Percentiles rank a stretch among this genome's conserved stretches.
phyloP scores from a whole-genome alignment of 2,329 filamentous ascomycete genomes.

The Phialophora macrospora region DNA sequence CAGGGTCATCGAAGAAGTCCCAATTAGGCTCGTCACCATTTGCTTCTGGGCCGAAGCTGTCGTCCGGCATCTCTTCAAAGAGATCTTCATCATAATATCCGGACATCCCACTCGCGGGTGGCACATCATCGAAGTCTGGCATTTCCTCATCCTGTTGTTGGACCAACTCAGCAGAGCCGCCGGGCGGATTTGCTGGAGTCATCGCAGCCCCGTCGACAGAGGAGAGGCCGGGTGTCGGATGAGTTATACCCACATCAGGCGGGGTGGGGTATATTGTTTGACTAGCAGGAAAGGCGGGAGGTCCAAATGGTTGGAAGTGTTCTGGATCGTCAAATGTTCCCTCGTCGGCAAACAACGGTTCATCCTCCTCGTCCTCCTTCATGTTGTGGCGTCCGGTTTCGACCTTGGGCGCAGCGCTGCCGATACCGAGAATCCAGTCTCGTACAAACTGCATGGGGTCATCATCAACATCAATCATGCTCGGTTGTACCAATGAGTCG shows the following conservation, averaged over 20 bases:
- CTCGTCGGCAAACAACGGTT: conserved; percentile 36
- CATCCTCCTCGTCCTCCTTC: conserved; percentile 30
- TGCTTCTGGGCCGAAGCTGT: conserved; percentile 59
- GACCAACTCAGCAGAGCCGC: conserved; percentile 9
- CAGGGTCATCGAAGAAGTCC: conserved; percentile 66
- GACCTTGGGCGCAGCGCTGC: not conserved
- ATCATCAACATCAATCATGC: conserved; percentile 25
- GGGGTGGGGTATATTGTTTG: conserved; percentile 59
- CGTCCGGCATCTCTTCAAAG: conserved; percentile 62
- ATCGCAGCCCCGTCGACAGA: conserved; percentile 42
- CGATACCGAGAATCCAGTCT: conserved; percentile 46
- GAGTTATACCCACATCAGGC: conserved; percentile 53
- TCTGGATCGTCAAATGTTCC: conserved; percentile 36
- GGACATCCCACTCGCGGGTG: conserved; percentile 39
- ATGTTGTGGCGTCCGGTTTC: conserved; percentile 10
- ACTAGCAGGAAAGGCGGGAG: conserved; percentile 34
- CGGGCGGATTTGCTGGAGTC: conserved; percentile 41
- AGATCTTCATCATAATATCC: conserved; percentile 60
- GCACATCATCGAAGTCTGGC: conserved; percentile 28
- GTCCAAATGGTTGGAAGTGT: conserved; percentile 35
- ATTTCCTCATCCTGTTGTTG: conserved; percentile 29
- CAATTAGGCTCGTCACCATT: conserved; percentile 65
- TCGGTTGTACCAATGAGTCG: conserved; percentile 30
- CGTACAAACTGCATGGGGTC: conserved; percentile 52
- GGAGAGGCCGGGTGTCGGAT: conserved; percentile 41